Base-by-base conservation (phyloP, 78 protist species). In the Blattamonas nauphoetae region DNA sequence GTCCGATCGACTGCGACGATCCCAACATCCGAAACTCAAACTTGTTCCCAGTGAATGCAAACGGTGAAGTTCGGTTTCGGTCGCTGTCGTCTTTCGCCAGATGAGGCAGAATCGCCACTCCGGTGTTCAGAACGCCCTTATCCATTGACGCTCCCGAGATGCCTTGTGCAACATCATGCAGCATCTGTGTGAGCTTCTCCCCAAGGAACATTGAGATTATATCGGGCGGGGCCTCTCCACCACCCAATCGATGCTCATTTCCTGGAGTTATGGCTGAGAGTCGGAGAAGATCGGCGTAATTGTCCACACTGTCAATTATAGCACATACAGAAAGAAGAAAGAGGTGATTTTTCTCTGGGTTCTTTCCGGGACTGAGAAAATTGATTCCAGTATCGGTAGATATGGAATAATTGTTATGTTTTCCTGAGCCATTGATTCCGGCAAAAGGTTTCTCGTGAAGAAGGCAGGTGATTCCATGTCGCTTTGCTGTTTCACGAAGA, bases 51-150 rank as follows among this genome's bases (percentile, higher is more conserved):
- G 95, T 92, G 89, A 93, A 94, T 29, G 98, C 95, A 80, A 96
- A 93, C 42, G 98, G 97, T 1, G 96, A 90, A 42, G 98, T 96
- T 84, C 98, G 92, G 92, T 96, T 96, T 88, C 98, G 96, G 88
- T 96, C 98, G 88, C 90, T 90, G 2, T 89, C 83, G 41, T 94
- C 92, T 35, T 45, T 81, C 84, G 71, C 80, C 78, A 93, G 55
- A 3, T 92, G 84, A 4, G 92, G 92, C 85, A 95, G 55, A 6
- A 86, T 82, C 32, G 5, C 34, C 0, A 92, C 94, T 85, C 96
- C 96, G 1, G 93, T 64, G 41, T 81, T 41, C 89, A 94, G 45
- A 0, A 0, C 42, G 0, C n/a, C 38, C 92, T 88, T 83, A n/a
- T 32, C 32, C 77, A 32, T n/a, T 32, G 44, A n/a, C 77, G 44